Base-by-base conservation (phyloP, 768 basidiomycete genomes). In the Tubosaeta sp. region DNA sequence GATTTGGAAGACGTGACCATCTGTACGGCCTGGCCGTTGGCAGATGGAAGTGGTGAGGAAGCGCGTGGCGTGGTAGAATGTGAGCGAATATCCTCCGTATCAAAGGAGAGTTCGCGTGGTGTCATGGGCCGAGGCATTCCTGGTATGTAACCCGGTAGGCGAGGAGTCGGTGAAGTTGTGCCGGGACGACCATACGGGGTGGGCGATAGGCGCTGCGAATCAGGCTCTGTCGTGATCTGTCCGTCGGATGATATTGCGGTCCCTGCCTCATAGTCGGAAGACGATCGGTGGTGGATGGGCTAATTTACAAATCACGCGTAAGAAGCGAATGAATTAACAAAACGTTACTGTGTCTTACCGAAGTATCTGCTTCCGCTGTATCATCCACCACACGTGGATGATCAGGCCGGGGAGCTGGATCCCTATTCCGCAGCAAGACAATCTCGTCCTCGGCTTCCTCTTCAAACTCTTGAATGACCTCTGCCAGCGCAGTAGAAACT, bases 111-210 rank as follows among this genome's bases (percentile, higher is more conserved):
- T 57, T 89, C 86, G 51, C 83, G 84, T n/a, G 91, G 91, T 6
- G 91, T 92, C 86, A 92, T 91, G 16, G 91, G 91, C 38, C 91
- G 76, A 19, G 88, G 87, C 91, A 93, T 93, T 11, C 91, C 91
- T 22, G 91, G 91, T 51, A 91, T 83, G 68, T 93, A 93, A 13
- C 91, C 91, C 50, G 91, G 90, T 19, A 89, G 63, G 37, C 81
- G 76, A 39, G 79, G 76, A 0, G 71, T 69, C 31, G 79, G 78
- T 29, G 79, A 80, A n/a, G 69, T 67, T 13, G 73, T 71, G 4
- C 74, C 80, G 41, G 81, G 79, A 43, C 81, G 71, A 54, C 71
- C 69, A 43, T 70, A 74, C 26, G 84, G 84, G 22, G 83, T 72
- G 39, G 86, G 85, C 2, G 84, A 85, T 45, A 79, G 68, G n/a